Conservation (phyloP, 164 flowering plant genomes). For the Liriodendron chinense region DNA sequence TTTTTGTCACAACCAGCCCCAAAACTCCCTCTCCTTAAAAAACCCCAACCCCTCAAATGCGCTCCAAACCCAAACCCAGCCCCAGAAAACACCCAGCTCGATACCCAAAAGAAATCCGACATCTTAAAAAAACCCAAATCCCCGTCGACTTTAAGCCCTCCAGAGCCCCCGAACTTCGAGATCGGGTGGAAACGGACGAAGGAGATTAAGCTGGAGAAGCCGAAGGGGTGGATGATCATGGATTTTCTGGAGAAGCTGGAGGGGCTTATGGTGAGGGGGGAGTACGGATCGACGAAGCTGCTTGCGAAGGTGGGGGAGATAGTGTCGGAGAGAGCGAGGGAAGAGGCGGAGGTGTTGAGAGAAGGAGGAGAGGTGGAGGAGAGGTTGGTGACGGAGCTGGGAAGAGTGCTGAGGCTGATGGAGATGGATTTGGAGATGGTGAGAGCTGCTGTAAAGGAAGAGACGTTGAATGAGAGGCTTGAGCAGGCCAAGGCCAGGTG, state of each 20-base stretch:
- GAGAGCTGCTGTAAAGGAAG: slow-evolving; percentile 77
- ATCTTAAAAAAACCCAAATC: slow-evolving; percentile 49
- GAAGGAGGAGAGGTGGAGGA: slow-evolving; percentile 88
- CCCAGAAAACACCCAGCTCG: slow-evolving; percentile 25
- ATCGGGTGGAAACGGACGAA: slow-evolving; percentile 92
- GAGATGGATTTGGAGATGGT: slow-evolving; percentile 94
- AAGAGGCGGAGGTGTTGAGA: slow-evolving; percentile 75
- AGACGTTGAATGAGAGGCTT: slow-evolving; percentile 68
- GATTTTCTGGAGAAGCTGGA: slow-evolving; percentile 77
- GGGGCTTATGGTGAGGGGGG: slow-evolving; percentile 51
- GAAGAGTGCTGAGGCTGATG: slow-evolving; percentile 70
- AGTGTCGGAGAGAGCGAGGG: slow-evolving; percentile 78
- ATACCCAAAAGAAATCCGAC: slow-evolving; percentile 55
- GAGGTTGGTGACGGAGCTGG: slow-evolving; percentile 72
- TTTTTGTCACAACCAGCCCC: not conserved
- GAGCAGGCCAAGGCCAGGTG: slow-evolving; percentile 80
- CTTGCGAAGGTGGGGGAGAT: slow-evolving; percentile 73
- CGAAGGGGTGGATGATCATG: slow-evolving; percentile 63
- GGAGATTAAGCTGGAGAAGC: slow-evolving; percentile 58
- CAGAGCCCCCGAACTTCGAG: slow-evolving; percentile 73
- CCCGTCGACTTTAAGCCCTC: slow-evolving; percentile 28
- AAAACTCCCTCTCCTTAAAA: not conserved
- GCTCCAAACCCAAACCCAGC: slow-evolving; percentile 26
- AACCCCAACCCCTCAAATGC: slow-evolving; percentile 25
- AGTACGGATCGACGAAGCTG: slow-evolving; percentile 63